Conservation (phyloP, 768 basidiomycete species). For the Termitomyces sp. region DNA sequence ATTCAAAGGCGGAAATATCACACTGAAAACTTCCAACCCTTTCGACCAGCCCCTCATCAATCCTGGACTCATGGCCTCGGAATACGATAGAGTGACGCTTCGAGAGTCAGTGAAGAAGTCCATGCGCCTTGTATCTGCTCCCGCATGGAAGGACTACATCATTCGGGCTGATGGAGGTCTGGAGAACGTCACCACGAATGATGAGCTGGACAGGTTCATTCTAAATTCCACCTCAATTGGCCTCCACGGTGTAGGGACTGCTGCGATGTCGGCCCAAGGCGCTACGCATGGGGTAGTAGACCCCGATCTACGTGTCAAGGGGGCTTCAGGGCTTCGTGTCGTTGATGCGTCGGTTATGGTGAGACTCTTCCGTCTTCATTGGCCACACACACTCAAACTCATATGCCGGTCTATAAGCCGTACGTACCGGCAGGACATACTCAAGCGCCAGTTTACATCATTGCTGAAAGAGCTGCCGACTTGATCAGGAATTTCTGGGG, state of each 20-base stretch:
- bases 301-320: neutral
- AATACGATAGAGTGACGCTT: constrained; percentile 18
- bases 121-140: constrained; percentile 16
- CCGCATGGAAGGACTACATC: constrained; percentile 17
- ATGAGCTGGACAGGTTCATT: constrained; percentile 8
- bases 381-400: neutral
- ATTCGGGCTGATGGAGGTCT: constrained; percentile 4
- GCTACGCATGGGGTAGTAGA: constrained; percentile 14
- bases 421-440: neutral
- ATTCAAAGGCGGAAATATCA: constrained; percentile 17
- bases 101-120: constrained; percentile 16
- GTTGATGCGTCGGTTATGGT: constrained; percentile 1
- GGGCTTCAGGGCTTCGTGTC: neutral
- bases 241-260: constrained; percentile 12
- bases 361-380: neutral
- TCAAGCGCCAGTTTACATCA: neutral
- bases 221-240: neutral
- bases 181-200: constrained; percentile 1
- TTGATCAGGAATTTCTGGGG: neutral
- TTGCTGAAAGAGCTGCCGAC: neutral
- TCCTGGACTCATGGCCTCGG: constrained; percentile 24
- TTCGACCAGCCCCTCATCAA: constrained; percentile 40
- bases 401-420: neutral
- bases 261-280: constrained; percentile 13
- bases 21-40: constrained; percentile 31